These are phyloP conservation scores for Iberis pinnata DNA, from an alignment of 345 rosid species.

Conservation along the genomic window DNA sequence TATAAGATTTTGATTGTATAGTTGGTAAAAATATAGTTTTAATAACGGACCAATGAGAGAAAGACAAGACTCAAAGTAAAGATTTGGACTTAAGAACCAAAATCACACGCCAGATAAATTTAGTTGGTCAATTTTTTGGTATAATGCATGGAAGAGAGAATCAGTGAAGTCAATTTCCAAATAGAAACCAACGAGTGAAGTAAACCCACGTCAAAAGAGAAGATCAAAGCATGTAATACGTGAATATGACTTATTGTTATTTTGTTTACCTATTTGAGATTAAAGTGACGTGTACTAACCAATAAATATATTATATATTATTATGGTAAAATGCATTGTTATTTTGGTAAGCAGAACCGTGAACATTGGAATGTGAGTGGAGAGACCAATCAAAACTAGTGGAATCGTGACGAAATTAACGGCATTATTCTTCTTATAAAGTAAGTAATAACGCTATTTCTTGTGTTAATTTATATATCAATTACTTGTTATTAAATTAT, in stretches of 20 bases:
- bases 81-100: slow-evolving; percentile 11
- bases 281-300: background rate
- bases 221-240: slow-evolving; percentile 2
- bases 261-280: too few species aligned
- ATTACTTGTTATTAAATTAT: background rate
- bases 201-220: slow-evolving; percentile 23
- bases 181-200: slow-evolving; percentile 27
- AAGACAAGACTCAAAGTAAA: slow-evolving; percentile 15
- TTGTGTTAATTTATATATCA: background rate
- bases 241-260: slow-evolving; percentile 22
- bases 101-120: slow-evolving; percentile 21
- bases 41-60: slow-evolving; percentile 21
- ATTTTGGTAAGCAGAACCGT: slow-evolving; percentile 26
- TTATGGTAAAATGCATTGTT: background rate
- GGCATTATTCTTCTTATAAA: slow-evolving; percentile 7
- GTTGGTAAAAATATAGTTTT: background rate
- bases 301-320: too few species aligned
- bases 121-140: slow-evolving; percentile 28
- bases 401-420: slow-evolving; percentile 29
- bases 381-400: slow-evolving; percentile 32
- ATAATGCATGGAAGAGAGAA: slow-evolving; percentile 33
- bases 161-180: slow-evolving; percentile 24
- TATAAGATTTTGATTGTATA: background rate
- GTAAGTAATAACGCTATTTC: background rate
- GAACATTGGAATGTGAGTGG: slow-evolving; percentile 23